These are phyloP conservation scores for Tolypocladium paradoxum DNA, from an alignment of 2,329 filamentous ascomycete species.

Conservation along the genomic window DNA sequence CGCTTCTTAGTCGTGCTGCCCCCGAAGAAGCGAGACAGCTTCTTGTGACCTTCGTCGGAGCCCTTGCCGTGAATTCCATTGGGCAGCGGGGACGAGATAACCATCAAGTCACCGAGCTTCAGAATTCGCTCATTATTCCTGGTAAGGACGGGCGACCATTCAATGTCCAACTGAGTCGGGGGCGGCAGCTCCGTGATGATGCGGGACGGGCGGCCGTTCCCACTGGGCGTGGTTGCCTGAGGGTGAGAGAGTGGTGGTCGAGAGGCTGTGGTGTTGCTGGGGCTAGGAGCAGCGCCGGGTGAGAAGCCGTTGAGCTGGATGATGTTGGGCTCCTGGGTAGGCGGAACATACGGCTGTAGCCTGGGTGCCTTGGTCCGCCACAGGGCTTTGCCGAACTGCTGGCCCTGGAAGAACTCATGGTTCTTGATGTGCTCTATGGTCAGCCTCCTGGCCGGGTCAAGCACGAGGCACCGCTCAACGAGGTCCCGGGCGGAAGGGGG, in stretches of 20 bases:
- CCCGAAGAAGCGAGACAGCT: conserved; percentile 87
- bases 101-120: conserved; percentile 83
- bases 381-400: conserved; percentile 69
- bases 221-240: conserved; percentile 28
- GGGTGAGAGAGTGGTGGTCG: conserved; percentile 23
- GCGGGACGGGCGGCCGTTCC: conserved; percentile 53
- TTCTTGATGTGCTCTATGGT: conserved; percentile 96
- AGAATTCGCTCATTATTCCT: conserved; percentile 87
- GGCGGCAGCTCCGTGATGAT: conserved; percentile 93
- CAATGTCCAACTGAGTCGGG: conserved; percentile 93
- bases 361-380: conserved; percentile 88
- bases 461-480: conserved; percentile 78
- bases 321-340: conserved; percentile 58
- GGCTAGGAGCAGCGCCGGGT: conserved; percentile 7
- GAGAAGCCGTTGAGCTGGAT: conserved; percentile 60
- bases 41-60: conserved; percentile 67
- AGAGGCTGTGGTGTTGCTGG: conserved; percentile 16
- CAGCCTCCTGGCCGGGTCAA: conserved; percentile 74
- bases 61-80: conserved; percentile 64
- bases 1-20: conserved; percentile 86
- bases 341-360: conserved; percentile 72
- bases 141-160: conserved; percentile 94
- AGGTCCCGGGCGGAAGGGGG: conserved; percentile 78
- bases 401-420: conserved; percentile 87
- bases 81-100: conserved; percentile 66